Conservation (phyloP, 2,329 filamentous ascomycete genomes). For the Pyricularia pennisetigena region DNA sequence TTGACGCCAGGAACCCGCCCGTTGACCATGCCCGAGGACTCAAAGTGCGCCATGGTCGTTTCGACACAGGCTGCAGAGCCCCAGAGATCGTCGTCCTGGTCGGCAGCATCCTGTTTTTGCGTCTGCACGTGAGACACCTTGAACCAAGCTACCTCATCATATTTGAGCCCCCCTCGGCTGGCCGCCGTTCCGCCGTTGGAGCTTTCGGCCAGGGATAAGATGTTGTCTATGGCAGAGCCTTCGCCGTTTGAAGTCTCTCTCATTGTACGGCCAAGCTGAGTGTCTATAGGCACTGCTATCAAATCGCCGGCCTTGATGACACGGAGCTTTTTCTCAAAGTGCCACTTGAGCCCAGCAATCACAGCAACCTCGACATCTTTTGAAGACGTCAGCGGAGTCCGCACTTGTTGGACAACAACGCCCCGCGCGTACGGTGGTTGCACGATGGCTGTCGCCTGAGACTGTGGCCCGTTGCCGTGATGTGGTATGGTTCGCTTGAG, state of each 20-base stretch:
- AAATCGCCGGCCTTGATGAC: slow-evolving; percentile 81
- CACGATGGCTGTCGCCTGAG: slow-evolving; percentile 33
- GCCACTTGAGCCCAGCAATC: slow-evolving; percentile 75
- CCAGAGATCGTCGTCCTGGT: slow-evolving; percentile 63
- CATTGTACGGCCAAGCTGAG: slow-evolving; percentile 69
- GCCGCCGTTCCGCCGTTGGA: slow-evolving; percentile 2
- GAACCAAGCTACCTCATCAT: slow-evolving; percentile 79
- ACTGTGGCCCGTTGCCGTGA: slow-evolving; percentile 39
- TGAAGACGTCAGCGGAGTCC: slow-evolving; percentile 82
- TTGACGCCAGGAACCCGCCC: slow-evolving; percentile 68
- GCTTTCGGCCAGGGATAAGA: slow-evolving; percentile 40
- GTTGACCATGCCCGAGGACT: slow-evolving; percentile 81
- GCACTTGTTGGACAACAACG: slow-evolving; percentile 79
- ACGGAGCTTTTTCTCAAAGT: slow-evolving; percentile 76
- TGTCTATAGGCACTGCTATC: slow-evolving; percentile 82
- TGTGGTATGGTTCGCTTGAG: slow-evolving; percentile 31
- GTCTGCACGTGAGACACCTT: slow-evolving; percentile 67
- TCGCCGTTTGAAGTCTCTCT: slow-evolving; percentile 58
- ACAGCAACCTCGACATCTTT: slow-evolving; percentile 76
- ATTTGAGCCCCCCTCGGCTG: slow-evolving; percentile 17
- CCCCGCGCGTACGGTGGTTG: slow-evolving; percentile 57
- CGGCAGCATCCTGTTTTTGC: slow-evolving; percentile 42
- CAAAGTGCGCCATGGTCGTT: slow-evolving; percentile 76
- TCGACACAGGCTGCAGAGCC: slow-evolving; percentile 81
- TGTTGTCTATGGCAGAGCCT: slow-evolving; percentile 63